Conservation (phyloP, 176 grass and related monocot species). For the Aegilops tauschii region DNA sequence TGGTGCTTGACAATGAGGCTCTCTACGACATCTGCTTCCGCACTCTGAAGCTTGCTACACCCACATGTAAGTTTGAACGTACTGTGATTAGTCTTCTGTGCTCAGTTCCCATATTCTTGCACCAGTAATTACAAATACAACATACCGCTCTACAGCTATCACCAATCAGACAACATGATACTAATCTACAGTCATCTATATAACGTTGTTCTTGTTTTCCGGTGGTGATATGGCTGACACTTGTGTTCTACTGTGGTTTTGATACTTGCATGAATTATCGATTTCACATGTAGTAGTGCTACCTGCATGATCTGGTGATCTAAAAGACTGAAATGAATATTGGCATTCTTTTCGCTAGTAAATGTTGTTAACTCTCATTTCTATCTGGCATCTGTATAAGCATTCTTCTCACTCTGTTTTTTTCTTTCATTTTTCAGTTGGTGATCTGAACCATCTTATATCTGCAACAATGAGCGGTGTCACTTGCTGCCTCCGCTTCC, state of each 20-base stretch:
- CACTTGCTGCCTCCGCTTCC: conserved; percentile 76
- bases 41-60: conserved; percentile 61
- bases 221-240: neutral
- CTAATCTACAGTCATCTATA: neutral
- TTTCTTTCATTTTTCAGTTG: conserved; percentile 50
- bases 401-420: neutral
- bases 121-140: neutral
- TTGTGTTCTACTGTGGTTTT: no score
- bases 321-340: neutral
- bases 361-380: neutral
- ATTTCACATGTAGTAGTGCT: neutral
- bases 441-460: conserved; percentile 83
- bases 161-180: neutral
- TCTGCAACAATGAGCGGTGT: conserved; percentile 90
- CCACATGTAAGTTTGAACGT: conserved; percentile 46
- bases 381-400: neutral
- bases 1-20: conserved; percentile 71
- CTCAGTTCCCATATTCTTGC: neutral
- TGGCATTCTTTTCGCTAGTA: neutral
- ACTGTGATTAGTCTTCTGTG: neutral
- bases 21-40: conserved; percentile 72
- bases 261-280: neutral
- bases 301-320: neutral
- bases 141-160: neutral
- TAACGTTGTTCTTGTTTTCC: neutral